These are phyloP conservation scores for Dothideomycetes sp. DNA, from an alignment of 2,329 filamentous ascomycete genomes.

Conservation along the genomic window DNA sequence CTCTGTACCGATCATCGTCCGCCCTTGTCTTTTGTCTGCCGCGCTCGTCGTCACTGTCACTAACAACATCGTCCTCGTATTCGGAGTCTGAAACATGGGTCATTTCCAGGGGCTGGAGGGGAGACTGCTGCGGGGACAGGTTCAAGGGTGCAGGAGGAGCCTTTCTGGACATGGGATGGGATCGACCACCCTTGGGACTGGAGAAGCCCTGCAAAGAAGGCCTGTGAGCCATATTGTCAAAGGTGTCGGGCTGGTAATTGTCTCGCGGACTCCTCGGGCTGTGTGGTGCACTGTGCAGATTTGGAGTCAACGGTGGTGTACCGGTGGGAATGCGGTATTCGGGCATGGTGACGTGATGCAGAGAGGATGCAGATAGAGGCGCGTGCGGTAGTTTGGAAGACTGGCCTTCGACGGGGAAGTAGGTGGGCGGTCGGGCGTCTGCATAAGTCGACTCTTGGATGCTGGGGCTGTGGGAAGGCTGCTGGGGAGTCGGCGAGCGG, in stretches of 20 bases:
- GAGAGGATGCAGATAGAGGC: neutral
- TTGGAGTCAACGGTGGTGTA: slow-evolving; percentile 16
- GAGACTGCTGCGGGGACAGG: slow-evolving; percentile 34
- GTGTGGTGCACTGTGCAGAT: slow-evolving; percentile 7
- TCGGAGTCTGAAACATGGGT: slow-evolving; percentile 66
- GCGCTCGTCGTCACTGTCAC: slow-evolving; percentile 22
- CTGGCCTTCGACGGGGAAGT: neutral
- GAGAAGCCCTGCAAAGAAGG: slow-evolving; percentile 11
- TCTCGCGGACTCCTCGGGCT: slow-evolving; percentile 11
- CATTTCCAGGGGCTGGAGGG: slow-evolving; percentile 13
- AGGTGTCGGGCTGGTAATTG: neutral
- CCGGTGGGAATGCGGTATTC: slow-evolving; percentile 4
- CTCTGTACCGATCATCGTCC: slow-evolving; percentile 73
- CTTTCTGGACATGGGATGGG: slow-evolving; percentile 51
- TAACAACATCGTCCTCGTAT: slow-evolving; percentile 62
- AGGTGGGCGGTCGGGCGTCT: too few species aligned
- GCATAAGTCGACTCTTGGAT: too few species aligned
- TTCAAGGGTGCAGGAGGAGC: slow-evolving; percentile 76
- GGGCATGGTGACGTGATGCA: neutral
- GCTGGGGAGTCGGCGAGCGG: neutral
- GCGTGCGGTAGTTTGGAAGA: neutral
- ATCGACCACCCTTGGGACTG: slow-evolving; percentile 21
- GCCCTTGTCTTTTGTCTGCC: slow-evolving; percentile 76
- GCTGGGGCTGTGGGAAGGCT: neutral
- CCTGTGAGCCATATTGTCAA: neutral